phyloP scores from a whole-genome alignment of 768 basidiomycete species.

The Calocybe indica region DNA sequence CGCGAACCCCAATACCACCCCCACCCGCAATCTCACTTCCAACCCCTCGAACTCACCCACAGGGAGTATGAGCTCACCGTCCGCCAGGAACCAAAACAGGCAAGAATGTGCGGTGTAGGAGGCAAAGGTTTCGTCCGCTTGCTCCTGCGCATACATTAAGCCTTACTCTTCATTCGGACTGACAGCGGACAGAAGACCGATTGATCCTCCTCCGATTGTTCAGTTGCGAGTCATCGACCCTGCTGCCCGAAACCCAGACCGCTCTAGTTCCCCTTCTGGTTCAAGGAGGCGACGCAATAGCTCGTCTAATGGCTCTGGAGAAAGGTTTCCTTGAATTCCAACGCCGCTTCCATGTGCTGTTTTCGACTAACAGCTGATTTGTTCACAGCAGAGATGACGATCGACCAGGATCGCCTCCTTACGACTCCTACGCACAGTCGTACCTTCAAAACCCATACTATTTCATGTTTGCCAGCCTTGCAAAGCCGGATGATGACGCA shows the following conservation, averaged over 20 bases:
- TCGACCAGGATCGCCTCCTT: constrained; percentile 13
- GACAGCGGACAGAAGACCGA: constrained; percentile 83
- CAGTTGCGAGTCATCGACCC: constrained; percentile 85
- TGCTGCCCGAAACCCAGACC: constrained; percentile 2
- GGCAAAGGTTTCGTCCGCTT: constrained; percentile 39
- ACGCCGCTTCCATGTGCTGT: constrained; percentile 1
- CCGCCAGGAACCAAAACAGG: constrained; percentile 89
- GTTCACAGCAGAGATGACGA: constrained; percentile 1
- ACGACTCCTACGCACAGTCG: constrained; percentile 41
- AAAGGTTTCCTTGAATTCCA: constrained; percentile 12
- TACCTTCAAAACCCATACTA: constrained; percentile 92
- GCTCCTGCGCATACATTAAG: no score
- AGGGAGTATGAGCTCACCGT: constrained; percentile 85
- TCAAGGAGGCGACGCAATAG: constrained; percentile 1
- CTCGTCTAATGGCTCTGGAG: constrained; percentile 12
- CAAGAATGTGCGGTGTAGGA: constrained; percentile 86
- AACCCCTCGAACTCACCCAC: constrained; percentile 11
- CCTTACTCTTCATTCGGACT: no score
- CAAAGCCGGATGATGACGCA: constrained; percentile 82
- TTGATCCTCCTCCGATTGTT: constrained; percentile 96
- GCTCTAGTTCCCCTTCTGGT: not conserved
- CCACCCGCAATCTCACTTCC: not conserved
- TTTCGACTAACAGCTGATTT: not conserved
- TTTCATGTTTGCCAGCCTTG: constrained; percentile 91
- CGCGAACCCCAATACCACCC: not conserved